Evolutionary conservation across 2,329 filamentous ascomycete species (phyloP).

Genomic region (Lasiodiplodia sp.): DNA sequence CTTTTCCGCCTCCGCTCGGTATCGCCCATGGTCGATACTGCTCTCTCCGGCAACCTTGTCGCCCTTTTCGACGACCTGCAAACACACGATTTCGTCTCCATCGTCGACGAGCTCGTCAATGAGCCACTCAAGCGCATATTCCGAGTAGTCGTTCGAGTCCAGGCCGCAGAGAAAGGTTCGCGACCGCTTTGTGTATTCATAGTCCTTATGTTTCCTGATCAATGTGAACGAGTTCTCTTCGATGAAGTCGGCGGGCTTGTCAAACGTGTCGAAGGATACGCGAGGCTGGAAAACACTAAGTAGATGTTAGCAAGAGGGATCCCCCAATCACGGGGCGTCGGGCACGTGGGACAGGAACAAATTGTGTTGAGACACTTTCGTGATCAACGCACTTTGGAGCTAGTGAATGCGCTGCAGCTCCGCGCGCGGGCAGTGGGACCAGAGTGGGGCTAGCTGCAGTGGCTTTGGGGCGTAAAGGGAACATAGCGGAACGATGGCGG

Average conservation of each 20-base stretch:
- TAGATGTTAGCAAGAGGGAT: background rate
- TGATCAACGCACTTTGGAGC: conserved; percentile 23
- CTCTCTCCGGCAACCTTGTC: conserved; percentile 70
- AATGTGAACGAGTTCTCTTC: conserved; percentile 73
- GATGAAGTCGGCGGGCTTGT: conserved; percentile 69
- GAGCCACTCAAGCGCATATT: conserved; percentile 91
- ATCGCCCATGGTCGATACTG: conserved; percentile 70
- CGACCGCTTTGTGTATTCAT: conserved; percentile 79
- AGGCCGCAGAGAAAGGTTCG: conserved; percentile 91
- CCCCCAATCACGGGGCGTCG: background rate
- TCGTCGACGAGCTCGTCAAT: conserved; percentile 92
- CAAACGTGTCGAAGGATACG: conserved; percentile 79
- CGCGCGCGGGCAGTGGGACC: conserved; percentile 18
- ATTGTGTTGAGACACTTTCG: background rate
- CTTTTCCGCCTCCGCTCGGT: conserved; percentile 76
- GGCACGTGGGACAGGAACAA: background rate
- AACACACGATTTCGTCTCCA: conserved; percentile 90
- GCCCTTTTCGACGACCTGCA: conserved; percentile 86
- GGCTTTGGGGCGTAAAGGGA: background rate
- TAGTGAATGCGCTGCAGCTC: background rate
- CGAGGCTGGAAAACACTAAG: conserved; percentile 69
- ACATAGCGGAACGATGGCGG: conserved; percentile 18
- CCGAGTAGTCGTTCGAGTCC: conserved; percentile 89
- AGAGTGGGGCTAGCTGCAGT: conserved; percentile 2
- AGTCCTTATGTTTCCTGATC: conserved; percentile 85